These are phyloP conservation scores for Neoscytalidium dimidiatum DNA, from an alignment of 2,329 filamentous ascomycete species.

Conservation along the genomic window DNA sequence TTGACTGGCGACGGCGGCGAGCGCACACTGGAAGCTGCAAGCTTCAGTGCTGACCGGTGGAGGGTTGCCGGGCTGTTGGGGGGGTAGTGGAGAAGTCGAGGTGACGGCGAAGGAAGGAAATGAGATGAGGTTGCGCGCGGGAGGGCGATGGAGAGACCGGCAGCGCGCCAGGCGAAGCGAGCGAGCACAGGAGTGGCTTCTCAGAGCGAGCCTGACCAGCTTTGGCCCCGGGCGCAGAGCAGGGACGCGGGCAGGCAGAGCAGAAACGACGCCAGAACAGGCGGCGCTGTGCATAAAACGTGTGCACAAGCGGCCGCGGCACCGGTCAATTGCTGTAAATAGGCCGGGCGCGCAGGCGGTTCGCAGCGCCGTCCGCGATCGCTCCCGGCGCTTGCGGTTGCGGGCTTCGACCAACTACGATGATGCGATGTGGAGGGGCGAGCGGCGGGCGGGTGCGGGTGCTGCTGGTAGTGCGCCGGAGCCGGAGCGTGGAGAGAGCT, in stretches of 20 bases:
- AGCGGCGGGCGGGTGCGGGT: neutral
- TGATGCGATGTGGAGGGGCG: neutral
- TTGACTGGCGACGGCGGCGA: conserved; percentile 35
- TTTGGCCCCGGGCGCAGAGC: conserved; percentile 12
- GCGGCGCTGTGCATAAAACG: conserved; percentile 15
- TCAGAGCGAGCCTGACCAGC: conserved; percentile 8
- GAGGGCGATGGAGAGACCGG: conserved; percentile 18
- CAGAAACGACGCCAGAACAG: conserved; percentile 15
- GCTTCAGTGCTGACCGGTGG: conserved; percentile 34
- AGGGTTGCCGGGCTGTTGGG: conserved; percentile 34
- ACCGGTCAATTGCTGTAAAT: conserved; percentile 12
- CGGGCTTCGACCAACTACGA: neutral
- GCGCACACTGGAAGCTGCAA: conserved; percentile 32
- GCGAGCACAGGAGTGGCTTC: conserved; percentile 19
- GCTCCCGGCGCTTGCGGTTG: conserved; percentile 18
- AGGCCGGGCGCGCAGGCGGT: conserved; percentile 12
- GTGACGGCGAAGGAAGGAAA: conserved; percentile 22
- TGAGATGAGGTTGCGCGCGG: conserved; percentile 21
- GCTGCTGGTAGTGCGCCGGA: too few species aligned
- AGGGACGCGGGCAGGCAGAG: conserved; percentile 14
- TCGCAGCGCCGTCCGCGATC: conserved; percentile 15
- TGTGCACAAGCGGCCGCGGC: conserved; percentile 13
- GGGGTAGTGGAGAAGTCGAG: conserved; percentile 25
- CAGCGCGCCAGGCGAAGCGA: conserved; percentile 14
- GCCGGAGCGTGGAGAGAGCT: neutral